These are phyloP conservation scores for Populus tremula DNA, from an alignment of 345 rosid genomes.

Conservation along the genomic window DNA sequence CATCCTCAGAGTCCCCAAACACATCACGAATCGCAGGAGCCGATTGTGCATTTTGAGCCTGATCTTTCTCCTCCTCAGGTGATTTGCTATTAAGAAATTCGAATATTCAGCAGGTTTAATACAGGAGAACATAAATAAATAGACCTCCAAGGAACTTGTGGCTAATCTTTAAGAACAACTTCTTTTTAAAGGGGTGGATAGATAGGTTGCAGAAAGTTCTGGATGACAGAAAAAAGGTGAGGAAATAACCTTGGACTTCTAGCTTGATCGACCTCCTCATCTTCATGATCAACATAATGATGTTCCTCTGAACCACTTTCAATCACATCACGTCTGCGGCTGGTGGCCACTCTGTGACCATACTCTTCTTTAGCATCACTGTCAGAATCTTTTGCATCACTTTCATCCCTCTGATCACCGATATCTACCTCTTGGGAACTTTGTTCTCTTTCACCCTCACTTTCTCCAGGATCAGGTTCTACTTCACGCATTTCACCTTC, in stretches of 20 bases:
- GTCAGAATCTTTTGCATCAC: conserved; percentile 62
- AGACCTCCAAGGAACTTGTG: conserved; percentile 2
- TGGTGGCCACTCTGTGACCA: conserved; percentile 55
- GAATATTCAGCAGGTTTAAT: conserved; percentile 5
- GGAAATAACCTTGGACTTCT: conserved; percentile 59
- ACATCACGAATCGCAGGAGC: conserved; percentile 94
- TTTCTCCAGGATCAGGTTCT: conserved; percentile 80
- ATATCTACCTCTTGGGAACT: conserved; percentile 60
- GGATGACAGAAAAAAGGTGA: neutral
- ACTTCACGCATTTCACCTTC: conserved; percentile 60
- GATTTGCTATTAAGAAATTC: conserved; percentile 46
- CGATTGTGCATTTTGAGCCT: conserved; percentile 48
- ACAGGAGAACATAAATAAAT: conserved; percentile 17
- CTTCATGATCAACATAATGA: conserved; percentile 63
- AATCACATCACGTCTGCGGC: conserved; percentile 56
- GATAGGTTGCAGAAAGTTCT: neutral
- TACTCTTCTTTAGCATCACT: conserved; percentile 74
- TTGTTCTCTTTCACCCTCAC: conserved; percentile 90
- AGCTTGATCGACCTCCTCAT: conserved; percentile 85
- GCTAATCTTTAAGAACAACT: neutral
- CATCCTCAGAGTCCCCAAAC: conserved; percentile 97
- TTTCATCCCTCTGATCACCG: conserved; percentile 63
- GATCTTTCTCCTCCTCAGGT: conserved; percentile 67
- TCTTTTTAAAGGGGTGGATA: neutral
- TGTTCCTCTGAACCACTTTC: conserved; percentile 83